A percentile compares a stretch with the other conserved stretches of the same genome.
Evolutionary conservation across 179 eudicot genomes (phyloP).

Genomic region (Amaranthus tricolor): DNA sequence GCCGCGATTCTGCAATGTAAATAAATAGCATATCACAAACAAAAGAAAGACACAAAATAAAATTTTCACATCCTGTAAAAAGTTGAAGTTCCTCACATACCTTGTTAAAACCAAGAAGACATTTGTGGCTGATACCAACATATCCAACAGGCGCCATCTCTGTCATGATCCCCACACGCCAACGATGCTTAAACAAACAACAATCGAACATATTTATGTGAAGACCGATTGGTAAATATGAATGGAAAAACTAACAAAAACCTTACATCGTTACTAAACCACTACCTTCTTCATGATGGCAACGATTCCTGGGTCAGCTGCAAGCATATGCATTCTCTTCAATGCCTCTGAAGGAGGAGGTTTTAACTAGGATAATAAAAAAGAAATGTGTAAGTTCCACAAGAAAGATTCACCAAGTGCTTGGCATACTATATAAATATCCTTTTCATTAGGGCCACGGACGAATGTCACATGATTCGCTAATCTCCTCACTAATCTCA

Average conservation of each 20-base stretch:
- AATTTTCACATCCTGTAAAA: neutral
- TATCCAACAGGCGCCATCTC: constrained; percentile 96
- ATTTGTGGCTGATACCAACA: constrained; percentile 82
- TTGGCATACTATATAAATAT: neutral
- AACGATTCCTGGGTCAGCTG: constrained; percentile 90
- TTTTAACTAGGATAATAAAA: constrained; percentile 42
- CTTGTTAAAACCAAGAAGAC: constrained; percentile 87
- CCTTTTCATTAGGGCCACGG: neutral
- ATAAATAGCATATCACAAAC: constrained; percentile 23
- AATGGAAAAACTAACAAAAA: neutral
- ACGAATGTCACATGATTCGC: no score
- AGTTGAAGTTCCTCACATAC: constrained; percentile 32
- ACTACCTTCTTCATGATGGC: constrained; percentile 94
- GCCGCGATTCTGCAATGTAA: constrained; percentile 66
- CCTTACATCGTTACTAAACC: constrained; percentile 10
- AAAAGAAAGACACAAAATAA: neutral
- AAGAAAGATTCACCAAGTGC: neutral
- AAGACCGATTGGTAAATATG: constrained; percentile 19
- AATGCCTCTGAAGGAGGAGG: constrained; percentile 90
- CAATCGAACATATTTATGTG: constrained; percentile 14
- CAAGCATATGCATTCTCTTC: constrained; percentile 87
- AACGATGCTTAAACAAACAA: constrained; percentile 62
- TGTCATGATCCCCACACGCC: constrained; percentile 97
- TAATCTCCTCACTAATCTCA: no score
- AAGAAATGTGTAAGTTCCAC: constrained; percentile 13